Evolutionary conservation across 208 protist species (phyloP), one percentile per base, ranked within the genome.

Genomic region (Wallacemonas collosoma): DNA sequence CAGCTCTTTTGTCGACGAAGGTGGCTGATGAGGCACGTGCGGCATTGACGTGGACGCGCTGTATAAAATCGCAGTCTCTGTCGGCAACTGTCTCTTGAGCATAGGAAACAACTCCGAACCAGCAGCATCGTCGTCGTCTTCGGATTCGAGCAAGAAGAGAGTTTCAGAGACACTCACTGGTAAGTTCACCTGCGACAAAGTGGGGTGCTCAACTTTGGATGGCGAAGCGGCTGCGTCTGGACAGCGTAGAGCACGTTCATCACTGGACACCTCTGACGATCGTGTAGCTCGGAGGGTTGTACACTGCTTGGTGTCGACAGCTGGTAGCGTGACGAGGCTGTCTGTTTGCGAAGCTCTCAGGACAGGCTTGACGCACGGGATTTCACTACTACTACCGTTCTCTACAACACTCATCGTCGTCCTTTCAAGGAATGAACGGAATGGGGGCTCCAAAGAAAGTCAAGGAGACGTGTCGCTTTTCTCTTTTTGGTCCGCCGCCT

Each of bases 111-210:
- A 39, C 66, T 57, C 63, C 3, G 2, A 0, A 1, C 3, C 9
- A 35, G 2, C 9, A 36, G n/a, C 0, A 38, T 51, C 36, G 12
- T 70, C 72, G 41, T 71, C 64, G 3, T 50, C 72, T 11, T 76
- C 64, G 1, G 74, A 79, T 41, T 79, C 48, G 7, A 79, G 48
- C 2, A 68, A 64, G 44, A 79, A 64, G 36, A 79, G 44, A 53
- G 61, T 78, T 14, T 63, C 43, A 6, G 2, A 54, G 6, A 40
- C 54, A 45, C 65, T 43, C 15, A 51, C 9, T 6, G 14, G 41
- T 41, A 45, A 48, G 26, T 6, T 35, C 15, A 6, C 36, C 15
- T 38, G 36, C 4, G 56, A 35, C 35, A 17, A 35, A 7, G n/a
- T 9, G 47, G 7, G 47, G 1, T 51, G 26, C 26, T 26, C 26